Conservation (phyloP, 371 early-diverging fungal species). For the Dichotomocladium elegans region DNA sequence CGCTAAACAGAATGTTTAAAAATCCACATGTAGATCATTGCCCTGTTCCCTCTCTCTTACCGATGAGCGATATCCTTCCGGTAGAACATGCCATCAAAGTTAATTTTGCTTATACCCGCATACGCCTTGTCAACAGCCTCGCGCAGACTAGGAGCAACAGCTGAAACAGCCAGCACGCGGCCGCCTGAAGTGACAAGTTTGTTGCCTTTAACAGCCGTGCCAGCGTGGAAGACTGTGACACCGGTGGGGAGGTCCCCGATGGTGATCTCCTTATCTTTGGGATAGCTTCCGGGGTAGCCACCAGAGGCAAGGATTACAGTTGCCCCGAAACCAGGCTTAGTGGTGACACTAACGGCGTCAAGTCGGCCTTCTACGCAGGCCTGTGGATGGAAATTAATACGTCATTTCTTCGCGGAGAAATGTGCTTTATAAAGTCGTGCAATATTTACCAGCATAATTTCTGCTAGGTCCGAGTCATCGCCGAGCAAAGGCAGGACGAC, state of each 20-base stretch:
- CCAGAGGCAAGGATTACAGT: conserved; percentile 91
- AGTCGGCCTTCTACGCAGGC: conserved; percentile 88
- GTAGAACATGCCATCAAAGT: conserved; percentile 83
- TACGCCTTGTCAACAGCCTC: conserved; percentile 79
- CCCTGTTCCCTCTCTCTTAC: conserved; percentile 10
- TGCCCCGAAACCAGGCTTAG: conserved; percentile 75
- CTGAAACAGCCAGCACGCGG: conserved; percentile 92
- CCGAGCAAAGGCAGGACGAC: conserved; percentile 88
- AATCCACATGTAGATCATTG: no score
- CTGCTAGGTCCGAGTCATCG: conserved; percentile 80
- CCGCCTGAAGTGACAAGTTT: conserved; percentile 89
- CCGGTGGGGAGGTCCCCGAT: conserved; percentile 46
- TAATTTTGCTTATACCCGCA: conserved; percentile 58
- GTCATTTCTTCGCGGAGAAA: background rate
- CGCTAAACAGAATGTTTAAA: conserved; percentile 30
- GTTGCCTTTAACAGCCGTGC: conserved; percentile 60
- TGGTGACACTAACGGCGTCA: conserved; percentile 78
- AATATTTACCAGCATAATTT: conserved; percentile 65
- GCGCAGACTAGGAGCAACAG: conserved; percentile 66
- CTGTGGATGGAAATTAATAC: conserved; percentile 12
- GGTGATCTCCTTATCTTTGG: conserved; percentile 77
- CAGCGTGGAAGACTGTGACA: conserved; percentile 90
- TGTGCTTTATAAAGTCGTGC: no score
- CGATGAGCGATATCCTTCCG: conserved; percentile 92
- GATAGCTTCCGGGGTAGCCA: conserved; percentile 90